phyloP scores from a whole-genome alignment of 2,329 filamentous ascomycete species.

The Xylaria digitata region DNA sequence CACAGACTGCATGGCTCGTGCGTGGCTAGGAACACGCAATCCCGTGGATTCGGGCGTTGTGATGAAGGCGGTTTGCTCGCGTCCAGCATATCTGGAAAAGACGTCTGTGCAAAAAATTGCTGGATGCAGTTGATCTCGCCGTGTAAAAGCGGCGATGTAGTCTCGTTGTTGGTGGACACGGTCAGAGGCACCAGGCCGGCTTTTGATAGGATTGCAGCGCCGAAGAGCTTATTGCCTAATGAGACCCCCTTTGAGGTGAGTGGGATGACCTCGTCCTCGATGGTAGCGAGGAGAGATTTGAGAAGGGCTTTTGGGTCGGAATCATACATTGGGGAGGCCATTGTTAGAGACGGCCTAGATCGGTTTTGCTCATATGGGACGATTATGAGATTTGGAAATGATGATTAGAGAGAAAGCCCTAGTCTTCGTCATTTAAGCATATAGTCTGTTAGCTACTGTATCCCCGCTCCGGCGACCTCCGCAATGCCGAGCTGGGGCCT shows the following conservation, averaged over 20 bases:
- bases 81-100: constrained; percentile 41
- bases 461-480: constrained; percentile 39
- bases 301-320: constrained; percentile 52
- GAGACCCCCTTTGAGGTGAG: constrained; percentile 62
- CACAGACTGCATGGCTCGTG: constrained; percentile 70
- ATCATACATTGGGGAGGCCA: constrained; percentile 37
- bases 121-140: constrained; percentile 72
- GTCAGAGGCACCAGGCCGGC: constrained; percentile 57
- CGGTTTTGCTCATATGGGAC: neutral
- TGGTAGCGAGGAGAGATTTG: constrained; percentile 54
- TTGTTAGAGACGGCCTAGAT: neutral
- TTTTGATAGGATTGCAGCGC: constrained; percentile 64
- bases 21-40: constrained; percentile 68
- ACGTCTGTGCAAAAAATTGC: constrained; percentile 60
- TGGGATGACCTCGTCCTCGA: constrained; percentile 62
- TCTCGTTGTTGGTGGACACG: constrained; percentile 67
- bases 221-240: constrained; percentile 67
- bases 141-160: constrained; percentile 65
- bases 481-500: constrained; percentile 6
- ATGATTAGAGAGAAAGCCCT: neutral
- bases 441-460: neutral
- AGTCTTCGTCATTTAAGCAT: neutral
- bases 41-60: constrained; percentile 55
- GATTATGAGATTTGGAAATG: neutral
- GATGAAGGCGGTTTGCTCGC: neutral